Percentiles rank a stretch among this genome's conserved stretches.
Conservation (phyloP, 1,284 basidiomycete species). For the Naganishia albida region DNA sequence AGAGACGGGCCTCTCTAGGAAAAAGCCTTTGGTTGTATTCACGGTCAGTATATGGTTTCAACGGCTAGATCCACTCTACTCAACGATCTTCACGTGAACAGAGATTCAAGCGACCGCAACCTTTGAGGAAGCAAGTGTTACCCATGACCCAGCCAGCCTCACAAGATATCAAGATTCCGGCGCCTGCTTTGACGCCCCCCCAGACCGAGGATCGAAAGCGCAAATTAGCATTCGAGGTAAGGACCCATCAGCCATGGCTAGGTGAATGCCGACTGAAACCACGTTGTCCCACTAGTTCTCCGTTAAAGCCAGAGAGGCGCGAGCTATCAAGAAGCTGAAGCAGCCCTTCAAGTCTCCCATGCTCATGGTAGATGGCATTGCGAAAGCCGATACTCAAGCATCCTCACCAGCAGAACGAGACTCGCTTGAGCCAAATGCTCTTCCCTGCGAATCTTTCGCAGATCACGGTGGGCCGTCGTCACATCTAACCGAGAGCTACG, state of each 20-base stretch:
- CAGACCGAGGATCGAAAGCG: background rate
- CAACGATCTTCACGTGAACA: background rate
- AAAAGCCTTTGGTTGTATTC: conserved; percentile 9
- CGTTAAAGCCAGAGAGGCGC: conserved; percentile 6
- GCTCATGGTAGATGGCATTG: background rate
- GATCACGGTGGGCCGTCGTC: no score
- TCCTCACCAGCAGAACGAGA: background rate
- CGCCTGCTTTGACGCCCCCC: no score
- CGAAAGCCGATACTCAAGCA: background rate
- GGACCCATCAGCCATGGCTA: background rate
- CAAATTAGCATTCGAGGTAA: conserved; percentile 52
- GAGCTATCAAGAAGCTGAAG: conserved; percentile 26
- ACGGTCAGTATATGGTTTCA: background rate
- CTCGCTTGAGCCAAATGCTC: no score
- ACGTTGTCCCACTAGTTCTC: no score
- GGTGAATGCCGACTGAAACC: background rate
- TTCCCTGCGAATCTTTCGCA: no score
- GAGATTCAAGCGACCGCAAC: conserved; percentile 20
- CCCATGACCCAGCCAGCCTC: no score
- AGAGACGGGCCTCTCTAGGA: background rate
- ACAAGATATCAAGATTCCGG: no score
- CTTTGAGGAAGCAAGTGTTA: background rate
- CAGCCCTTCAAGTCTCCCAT: conserved; percentile 29
- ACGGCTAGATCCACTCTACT: no score
- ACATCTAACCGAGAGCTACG: background rate